phyloP scores from a whole-genome alignment of 768 basidiomycete genomes.

The Collybia sordida region DNA sequence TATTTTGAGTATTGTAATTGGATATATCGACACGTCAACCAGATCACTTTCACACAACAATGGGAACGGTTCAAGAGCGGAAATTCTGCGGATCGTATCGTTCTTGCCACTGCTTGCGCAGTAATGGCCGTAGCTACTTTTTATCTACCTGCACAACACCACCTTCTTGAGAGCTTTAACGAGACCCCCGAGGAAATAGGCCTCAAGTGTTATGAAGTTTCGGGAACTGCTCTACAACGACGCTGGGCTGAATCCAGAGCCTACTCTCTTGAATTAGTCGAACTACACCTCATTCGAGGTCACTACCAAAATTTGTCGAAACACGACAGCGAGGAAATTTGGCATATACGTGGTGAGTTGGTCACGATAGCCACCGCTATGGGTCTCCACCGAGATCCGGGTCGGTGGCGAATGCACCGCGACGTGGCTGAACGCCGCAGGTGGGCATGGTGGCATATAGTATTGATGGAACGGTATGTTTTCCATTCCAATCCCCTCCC shows the following conservation, averaged over 20 bases:
- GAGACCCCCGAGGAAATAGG: slow-evolving; percentile 63
- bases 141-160: slow-evolving; percentile 69
- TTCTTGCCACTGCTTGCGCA: slow-evolving; percentile 70
- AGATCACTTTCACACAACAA: slow-evolving; percentile 54
- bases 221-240: slow-evolving; percentile 61
- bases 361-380: slow-evolving; percentile 76
- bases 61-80: slow-evolving; percentile 79
- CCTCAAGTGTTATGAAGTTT: slow-evolving; percentile 67
- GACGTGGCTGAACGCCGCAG: slow-evolving; percentile 74
- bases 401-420: slow-evolving; percentile 68
- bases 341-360: slow-evolving; percentile 73
- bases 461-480: slow-evolving; percentile 72
- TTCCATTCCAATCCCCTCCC: slow-evolving; percentile 8
- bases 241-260: slow-evolving; percentile 58
- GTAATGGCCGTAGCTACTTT: slow-evolving; percentile 73
- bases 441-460: slow-evolving; percentile 92
- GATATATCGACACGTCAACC: slow-evolving; percentile 80
- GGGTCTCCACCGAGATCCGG: slow-evolving; percentile 87
- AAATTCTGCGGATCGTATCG: slow-evolving; percentile 60
- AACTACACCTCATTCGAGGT: slow-evolving; percentile 65
- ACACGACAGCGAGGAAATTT: slow-evolving; percentile 78
- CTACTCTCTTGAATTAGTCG: slow-evolving; percentile 73
- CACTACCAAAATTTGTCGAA: slow-evolving; percentile 76
- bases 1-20: slow-evolving; percentile 90
- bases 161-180: slow-evolving; percentile 50